Evolutionary conservation across 768 basidiomycete genomes (phyloP).

Genomic region (Candolleomyces aberdarensis): DNA sequence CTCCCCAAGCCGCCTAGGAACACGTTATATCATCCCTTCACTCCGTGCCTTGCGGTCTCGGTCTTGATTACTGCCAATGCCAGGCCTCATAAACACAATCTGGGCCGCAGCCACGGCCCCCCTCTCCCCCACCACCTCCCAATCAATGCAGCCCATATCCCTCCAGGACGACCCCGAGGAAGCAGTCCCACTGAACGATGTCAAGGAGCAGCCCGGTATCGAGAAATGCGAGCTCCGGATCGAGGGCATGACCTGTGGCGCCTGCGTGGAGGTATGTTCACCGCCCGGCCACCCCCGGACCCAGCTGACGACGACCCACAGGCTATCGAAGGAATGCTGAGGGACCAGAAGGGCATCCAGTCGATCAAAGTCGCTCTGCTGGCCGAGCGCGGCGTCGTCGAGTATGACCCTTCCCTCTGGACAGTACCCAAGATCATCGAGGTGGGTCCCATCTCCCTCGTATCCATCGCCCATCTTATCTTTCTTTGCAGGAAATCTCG

Average conservation of each 20-base stretch:
- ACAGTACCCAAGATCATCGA: slow-evolving; percentile 71
- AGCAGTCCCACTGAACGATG: slow-evolving; percentile 18
- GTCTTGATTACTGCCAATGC: slow-evolving; percentile 1
- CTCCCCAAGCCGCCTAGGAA: neutral
- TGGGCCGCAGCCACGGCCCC: slow-evolving; percentile 2
- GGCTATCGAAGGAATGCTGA: slow-evolving; percentile 84
- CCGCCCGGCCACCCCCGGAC: neutral
- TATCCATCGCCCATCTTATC: slow-evolving; percentile 6
- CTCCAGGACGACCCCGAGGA: slow-evolving; percentile 20
- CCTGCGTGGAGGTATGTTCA: slow-evolving; percentile 77
- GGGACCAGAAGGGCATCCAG: slow-evolving; percentile 82
- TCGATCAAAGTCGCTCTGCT: slow-evolving; percentile 95
- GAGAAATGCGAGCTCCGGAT: slow-evolving; percentile 77
- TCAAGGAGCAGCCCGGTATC: slow-evolving; percentile 21
- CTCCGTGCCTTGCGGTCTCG: slow-evolving; percentile 6
- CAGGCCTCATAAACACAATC: slow-evolving; percentile 4
- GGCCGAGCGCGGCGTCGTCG: slow-evolving; percentile 88
- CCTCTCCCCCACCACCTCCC: slow-evolving; percentile 8
- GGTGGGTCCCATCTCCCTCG: slow-evolving; percentile 39
- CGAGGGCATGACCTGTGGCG: slow-evolving; percentile 88
- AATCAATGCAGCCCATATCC: slow-evolving; percentile 11
- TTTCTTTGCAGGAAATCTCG: slow-evolving; percentile 69
- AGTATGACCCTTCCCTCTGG: slow-evolving; percentile 87
- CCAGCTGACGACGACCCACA: slow-evolving; percentile 23
- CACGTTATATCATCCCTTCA: slow-evolving; percentile 1